Conservation (phyloP, 441 rosid species). For the Populus hybrid region DNA sequence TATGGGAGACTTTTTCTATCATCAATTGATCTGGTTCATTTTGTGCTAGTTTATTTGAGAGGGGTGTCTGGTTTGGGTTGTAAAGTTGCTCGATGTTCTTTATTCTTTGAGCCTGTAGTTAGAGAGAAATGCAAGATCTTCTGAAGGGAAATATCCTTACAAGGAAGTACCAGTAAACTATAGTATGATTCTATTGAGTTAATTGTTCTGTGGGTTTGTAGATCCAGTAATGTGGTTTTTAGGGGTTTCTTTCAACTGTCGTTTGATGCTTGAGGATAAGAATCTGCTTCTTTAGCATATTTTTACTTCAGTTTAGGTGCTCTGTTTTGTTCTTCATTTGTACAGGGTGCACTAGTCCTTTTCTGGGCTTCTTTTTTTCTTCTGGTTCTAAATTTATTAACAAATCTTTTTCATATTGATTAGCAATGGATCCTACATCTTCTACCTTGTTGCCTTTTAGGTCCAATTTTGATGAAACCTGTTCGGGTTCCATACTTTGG, state of each 20-base stretch:
- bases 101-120: neutral
- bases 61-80: neutral
- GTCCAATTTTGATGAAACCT: neutral
- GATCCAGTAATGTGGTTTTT: neutral
- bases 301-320: too few species aligned
- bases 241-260: neutral
- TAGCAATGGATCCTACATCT: neutral
- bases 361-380: neutral
- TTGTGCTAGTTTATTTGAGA: neutral
- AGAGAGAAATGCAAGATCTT: neutral
- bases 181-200: neutral
- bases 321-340: neutral
- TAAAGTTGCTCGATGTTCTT: too few species aligned
- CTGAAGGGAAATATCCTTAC: neutral
- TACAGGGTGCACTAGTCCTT: neutral
- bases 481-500: neutral
- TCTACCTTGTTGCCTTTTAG: neutral
- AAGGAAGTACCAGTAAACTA: neutral
- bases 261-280: neutral
- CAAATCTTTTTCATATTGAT: neutral
- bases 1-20: neutral
- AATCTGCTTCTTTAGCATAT: neutral
- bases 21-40: neutral
- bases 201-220: neutral
- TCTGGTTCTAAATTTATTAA: neutral